Conservation (phyloP, 345 rosid species). For the Salix caprea region DNA sequence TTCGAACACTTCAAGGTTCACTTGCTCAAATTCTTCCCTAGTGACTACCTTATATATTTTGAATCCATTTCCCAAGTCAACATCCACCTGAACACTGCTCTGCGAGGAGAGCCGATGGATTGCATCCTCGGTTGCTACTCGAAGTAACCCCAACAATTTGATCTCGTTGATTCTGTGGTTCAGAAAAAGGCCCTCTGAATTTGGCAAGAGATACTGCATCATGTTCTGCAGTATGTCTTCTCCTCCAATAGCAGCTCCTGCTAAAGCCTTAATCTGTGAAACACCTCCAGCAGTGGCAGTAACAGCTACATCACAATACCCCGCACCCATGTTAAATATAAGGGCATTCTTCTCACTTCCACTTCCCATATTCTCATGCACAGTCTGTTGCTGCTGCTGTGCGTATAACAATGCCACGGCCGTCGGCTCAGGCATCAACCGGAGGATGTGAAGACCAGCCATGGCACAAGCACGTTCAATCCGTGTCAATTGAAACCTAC, state of each 20-base stretch:
- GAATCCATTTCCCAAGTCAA: conserved; percentile 60
- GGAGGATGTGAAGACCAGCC: conserved; percentile 84
- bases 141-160: conserved; percentile 48
- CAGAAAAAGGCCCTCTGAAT: conserved; percentile 38
- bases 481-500: conserved; percentile 73
- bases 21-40: conserved; percentile 65
- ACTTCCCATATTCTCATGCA: conserved; percentile 67
- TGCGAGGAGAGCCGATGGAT: conserved; percentile 58
- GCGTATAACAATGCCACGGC: conserved; percentile 84
- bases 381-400: conserved; percentile 73
- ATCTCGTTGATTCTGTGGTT: conserved; percentile 40
- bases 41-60: conserved; percentile 45
- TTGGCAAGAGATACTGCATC: conserved; percentile 52
- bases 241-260: conserved; percentile 70
- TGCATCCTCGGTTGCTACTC: conserved; percentile 74
- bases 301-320: conserved; percentile 77
- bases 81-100: conserved; percentile 45
- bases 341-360: conserved; percentile 78
- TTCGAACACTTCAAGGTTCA: conserved; percentile 53
- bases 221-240: conserved; percentile 80
- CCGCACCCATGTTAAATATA: conserved; percentile 89
- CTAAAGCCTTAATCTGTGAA: conserved; percentile 74
- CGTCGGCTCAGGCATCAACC: conserved; percentile 86
- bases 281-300: conserved; percentile 91
- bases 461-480: conserved; percentile 84